These are phyloP conservation scores for Ustilago nuda DNA, from an alignment of 1,284 basidiomycete species.

Conservation along the genomic window DNA sequence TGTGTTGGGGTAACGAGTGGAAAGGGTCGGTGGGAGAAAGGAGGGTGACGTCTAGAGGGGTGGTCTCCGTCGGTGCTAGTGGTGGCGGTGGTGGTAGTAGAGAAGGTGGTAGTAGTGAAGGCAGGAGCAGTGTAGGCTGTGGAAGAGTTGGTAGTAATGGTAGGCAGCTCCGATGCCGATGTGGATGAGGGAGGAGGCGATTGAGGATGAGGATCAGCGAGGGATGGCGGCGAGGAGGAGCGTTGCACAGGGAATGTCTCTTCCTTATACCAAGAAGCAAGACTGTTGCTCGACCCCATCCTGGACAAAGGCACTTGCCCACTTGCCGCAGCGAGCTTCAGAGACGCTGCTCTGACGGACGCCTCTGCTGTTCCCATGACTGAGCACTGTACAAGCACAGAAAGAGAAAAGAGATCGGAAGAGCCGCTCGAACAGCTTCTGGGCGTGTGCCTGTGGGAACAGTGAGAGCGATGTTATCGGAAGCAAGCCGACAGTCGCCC, in stretches of 20 bases:
- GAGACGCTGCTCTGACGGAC: background rate
- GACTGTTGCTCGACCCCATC: background rate
- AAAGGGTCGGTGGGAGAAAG: background rate
- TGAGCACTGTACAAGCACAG: slow-evolving; percentile 1
- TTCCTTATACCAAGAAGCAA: slow-evolving; percentile 3
- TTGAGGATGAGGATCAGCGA: background rate
- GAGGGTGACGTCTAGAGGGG: background rate
- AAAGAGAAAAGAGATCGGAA: background rate
- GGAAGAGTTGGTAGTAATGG: background rate
- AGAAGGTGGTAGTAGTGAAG: background rate
- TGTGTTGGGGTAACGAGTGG: background rate
- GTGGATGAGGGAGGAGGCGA: background rate
- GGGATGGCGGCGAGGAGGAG: slow-evolving; percentile 7
- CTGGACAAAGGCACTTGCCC: background rate
- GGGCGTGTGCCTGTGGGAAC: background rate
- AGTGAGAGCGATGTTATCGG: background rate
- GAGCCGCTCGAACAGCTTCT: background rate
- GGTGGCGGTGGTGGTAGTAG: background rate
- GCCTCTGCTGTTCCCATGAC: background rate
- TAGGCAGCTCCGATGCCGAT: slow-evolving; percentile 1
- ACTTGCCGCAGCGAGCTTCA: background rate
- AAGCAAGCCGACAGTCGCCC: background rate
- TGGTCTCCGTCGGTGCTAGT: background rate
- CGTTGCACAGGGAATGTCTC: background rate
- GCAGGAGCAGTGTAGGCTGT: background rate